Evolutionary conservation across 179 eudicot species (phyloP), one percentile per base, ranked within the genome.

Genomic region (Silene noctiflora): DNA sequence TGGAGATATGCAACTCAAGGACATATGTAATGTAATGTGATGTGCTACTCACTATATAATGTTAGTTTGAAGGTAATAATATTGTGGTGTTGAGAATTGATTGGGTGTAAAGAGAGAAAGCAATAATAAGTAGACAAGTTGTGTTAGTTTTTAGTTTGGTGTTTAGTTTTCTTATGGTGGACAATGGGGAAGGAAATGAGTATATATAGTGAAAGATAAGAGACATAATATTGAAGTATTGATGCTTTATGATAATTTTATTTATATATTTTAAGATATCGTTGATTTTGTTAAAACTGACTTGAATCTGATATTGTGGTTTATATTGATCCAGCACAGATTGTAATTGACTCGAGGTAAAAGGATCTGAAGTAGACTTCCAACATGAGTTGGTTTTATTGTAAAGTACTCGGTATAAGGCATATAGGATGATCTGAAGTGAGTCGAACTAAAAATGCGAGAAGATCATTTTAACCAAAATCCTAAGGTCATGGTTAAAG

Each of bases 111-210:
- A 59, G 73, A 67, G 67, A 53, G 74, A 46, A 71, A 62, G 76
- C 55, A 61, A 19, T n/a, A 64, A 71, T n/a, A 64, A 71, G 75
- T 27, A 21, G 17, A 51, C 60, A 56, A 72, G 64, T 42, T 63
- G 77, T 62, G 78, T 81, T 77, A 62, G 78, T 73, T 77, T 77
- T 55, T 73, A 81, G 75, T 67, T 72, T 46, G 67, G 77, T 60
- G 80, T 67, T 78, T 77, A 75, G 74, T 63, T 75, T 24, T n/a
- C n/a, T 8, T 66, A 24, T 33, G 68, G 75, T 67, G 75, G 73
- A 44, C 55, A 68, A 67, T 51, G 78, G 62, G 71, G 81, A 27
- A 21, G 42, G 35, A 25, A 21, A 68, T 56, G 61, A 75, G 76
- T 74, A 78, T 81, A 78, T 81, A 81, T 81, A 81, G 75, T 68